Conservation (phyloP, 2,329 filamentous ascomycete species). For the Penicillium sp. region DNA sequence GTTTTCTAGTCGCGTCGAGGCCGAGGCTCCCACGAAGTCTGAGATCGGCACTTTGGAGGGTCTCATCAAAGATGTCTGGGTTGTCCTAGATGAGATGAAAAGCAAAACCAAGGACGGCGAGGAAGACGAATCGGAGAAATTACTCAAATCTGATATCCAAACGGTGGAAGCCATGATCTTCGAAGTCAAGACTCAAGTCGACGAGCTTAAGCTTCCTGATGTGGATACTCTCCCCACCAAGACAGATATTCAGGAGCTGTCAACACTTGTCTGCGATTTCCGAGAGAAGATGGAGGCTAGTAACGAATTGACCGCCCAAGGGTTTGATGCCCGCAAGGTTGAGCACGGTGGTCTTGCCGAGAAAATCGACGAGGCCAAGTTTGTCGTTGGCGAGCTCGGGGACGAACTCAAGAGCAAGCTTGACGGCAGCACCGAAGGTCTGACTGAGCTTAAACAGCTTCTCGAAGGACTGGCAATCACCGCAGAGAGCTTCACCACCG, state of each 20-base stretch:
- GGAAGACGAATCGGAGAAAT: conserved; percentile 56
- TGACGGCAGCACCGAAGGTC: conserved; percentile 67
- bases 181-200: conserved; percentile 78
- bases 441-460: conserved; percentile 57
- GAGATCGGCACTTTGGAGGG: conserved; percentile 75
- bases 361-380: conserved; percentile 74
- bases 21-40: conserved; percentile 68
- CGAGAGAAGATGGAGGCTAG: conserved; percentile 62
- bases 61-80: conserved; percentile 73
- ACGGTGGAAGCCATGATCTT: conserved; percentile 75
- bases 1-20: conserved; percentile 65
- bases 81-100: conserved; percentile 69
- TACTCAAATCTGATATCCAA: conserved; percentile 79
- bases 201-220: conserved; percentile 69
- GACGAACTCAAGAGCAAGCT: conserved; percentile 73
- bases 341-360: conserved; percentile 78
- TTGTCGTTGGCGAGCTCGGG: conserved; percentile 73
- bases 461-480: conserved; percentile 67
- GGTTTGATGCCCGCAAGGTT: conserved; percentile 77
- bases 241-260: conserved; percentile 69
- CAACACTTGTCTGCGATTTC: conserved; percentile 68
- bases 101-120: conserved; percentile 39
- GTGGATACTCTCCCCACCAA: conserved; percentile 70
- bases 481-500: conserved; percentile 45
- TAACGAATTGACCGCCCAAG: conserved; percentile 70